Evolutionary conservation across 768 basidiomycete genomes (phyloP).

Genomic region (Calocybe gangraenosa): DNA sequence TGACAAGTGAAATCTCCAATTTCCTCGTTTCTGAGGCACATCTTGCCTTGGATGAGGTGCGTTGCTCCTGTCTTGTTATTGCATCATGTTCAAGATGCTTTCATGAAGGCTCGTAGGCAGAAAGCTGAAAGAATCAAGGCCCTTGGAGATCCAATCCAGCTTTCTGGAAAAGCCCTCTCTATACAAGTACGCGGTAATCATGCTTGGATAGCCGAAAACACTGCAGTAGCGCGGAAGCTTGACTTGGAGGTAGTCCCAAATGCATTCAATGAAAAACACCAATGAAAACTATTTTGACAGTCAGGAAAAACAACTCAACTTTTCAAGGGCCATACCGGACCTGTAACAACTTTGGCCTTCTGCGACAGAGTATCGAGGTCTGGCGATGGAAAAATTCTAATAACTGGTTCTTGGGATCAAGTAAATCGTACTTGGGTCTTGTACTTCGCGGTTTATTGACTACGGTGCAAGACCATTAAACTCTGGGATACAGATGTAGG

Average conservation of each 20-base stretch:
- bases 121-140: slow-evolving; percentile 70
- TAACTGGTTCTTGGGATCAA: slow-evolving; percentile 96
- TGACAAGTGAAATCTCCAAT: slow-evolving; percentile 36
- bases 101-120: slow-evolving; percentile 61
- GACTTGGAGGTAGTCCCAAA: slow-evolving; percentile 64
- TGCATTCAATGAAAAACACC: neutral
- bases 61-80: slow-evolving; percentile 18
- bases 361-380: slow-evolving; percentile 37
- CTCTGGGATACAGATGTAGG: slow-evolving; percentile 79
- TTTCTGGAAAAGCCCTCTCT: slow-evolving; percentile 71
- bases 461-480: slow-evolving; percentile 64
- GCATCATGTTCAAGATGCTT: slow-evolving; percentile 6
- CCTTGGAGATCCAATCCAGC: slow-evolving; percentile 74
- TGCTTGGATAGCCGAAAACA: slow-evolving; percentile 90
- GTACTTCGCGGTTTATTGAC: slow-evolving; percentile 6
- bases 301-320: slow-evolving; percentile 74
- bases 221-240: slow-evolving; percentile 65
- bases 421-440: slow-evolving; percentile 26
- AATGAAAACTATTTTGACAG: slow-evolving; percentile 34
- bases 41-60: slow-evolving; percentile 55
- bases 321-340: slow-evolving; percentile 83
- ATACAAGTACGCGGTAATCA: slow-evolving; percentile 59
- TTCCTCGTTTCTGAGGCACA: slow-evolving; percentile 74
- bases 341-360: slow-evolving; percentile 82
- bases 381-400: slow-evolving; percentile 48